Base-by-base conservation (phyloP, 2,329 filamentous ascomycete species). In the Fonsecaea erecta region DNA sequence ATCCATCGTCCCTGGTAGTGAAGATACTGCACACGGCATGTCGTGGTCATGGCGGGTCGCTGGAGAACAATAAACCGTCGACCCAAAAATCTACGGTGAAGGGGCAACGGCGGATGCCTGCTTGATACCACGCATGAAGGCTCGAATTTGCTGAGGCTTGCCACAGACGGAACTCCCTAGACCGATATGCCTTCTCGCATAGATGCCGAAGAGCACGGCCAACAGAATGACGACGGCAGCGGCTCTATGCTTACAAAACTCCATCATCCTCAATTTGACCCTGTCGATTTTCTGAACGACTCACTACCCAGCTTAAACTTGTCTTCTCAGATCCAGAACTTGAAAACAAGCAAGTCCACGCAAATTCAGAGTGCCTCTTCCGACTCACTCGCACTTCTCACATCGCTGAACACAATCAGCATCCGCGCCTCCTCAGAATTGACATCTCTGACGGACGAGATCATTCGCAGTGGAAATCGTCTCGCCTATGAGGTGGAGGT, bases 401-500 rank as follows among this genome's bases (percentile, higher is more conserved):
- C 93, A 1, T 91, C 94, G 74, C 86, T 98, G 73, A 96, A 91
- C 74, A 90, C 92, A 8, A 92, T 97, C 75, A 96, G 93, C 1
- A 90, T 92, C 18, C 86, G 93, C 52, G 82, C 97, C 7, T 92
- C 93, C 14, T 88, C 85, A 60, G 91, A 88, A 52, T 84, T 99
- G 64, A 97, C 93, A 34, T 89, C 94, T 73, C 82, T 98, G 65
- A 97, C 95, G 11, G 94, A 99, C 77, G 95, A 98, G 71, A 98
- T 99, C 68, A 79, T 99, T 67, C 87, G 95, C 63, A 93, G 92
- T 73, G 92, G 93, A 28, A 92, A 91, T 69, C 86, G 94, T 3
- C 81, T 99, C 63, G 92, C 93, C 21, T 99, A 99, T 74, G 92
- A 98, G 78, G 94, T 98, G 21, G 94, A 98, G 77, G 85, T 98